phyloP scores from a whole-genome alignment of 2,329 filamentous ascomycete genomes.

The Calonectria fujianensis region DNA sequence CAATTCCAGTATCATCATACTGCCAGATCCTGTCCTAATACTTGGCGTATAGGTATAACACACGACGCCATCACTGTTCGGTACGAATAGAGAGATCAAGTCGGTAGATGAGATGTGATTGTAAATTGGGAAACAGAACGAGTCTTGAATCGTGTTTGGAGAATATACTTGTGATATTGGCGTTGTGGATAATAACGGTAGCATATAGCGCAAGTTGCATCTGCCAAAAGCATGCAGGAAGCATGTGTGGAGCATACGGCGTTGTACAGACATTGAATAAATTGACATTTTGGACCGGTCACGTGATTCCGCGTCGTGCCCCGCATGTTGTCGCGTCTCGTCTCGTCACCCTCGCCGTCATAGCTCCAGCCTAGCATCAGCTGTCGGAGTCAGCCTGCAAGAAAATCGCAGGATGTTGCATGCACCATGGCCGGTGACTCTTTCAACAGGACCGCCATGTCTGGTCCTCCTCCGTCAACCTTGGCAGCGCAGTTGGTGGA shows the following conservation, averaged over 20 bases:
- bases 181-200: constrained; percentile 31
- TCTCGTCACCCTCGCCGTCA: not conserved
- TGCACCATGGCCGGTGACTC: constrained; percentile 56
- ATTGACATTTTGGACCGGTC: constrained; percentile 16
- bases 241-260: not conserved
- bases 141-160: constrained; percentile 1
- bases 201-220: constrained; percentile 9
- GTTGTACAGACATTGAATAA: constrained; percentile 8
- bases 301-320: constrained; percentile 52
- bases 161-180: constrained; percentile 9
- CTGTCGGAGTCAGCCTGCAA: constrained; percentile 21
- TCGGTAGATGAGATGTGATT: not conserved
- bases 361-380: constrained; percentile 3
- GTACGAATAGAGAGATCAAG: constrained; percentile 54
- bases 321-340: constrained; percentile 50
- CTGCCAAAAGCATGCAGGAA: constrained; percentile 4
- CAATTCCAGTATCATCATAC: not conserved
- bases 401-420: constrained; percentile 51
- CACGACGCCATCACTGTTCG: constrained; percentile 61
- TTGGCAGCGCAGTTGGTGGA: constrained; percentile 91
- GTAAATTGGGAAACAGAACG: constrained; percentile 18
- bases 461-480: constrained; percentile 80
- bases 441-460: constrained; percentile 45
- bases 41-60: constrained; percentile 56
- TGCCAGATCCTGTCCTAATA: constrained; percentile 38